phyloP scores from a whole-genome alignment of 2,329 filamentous ascomycete genomes.

The Rutstroemia sp. region DNA sequence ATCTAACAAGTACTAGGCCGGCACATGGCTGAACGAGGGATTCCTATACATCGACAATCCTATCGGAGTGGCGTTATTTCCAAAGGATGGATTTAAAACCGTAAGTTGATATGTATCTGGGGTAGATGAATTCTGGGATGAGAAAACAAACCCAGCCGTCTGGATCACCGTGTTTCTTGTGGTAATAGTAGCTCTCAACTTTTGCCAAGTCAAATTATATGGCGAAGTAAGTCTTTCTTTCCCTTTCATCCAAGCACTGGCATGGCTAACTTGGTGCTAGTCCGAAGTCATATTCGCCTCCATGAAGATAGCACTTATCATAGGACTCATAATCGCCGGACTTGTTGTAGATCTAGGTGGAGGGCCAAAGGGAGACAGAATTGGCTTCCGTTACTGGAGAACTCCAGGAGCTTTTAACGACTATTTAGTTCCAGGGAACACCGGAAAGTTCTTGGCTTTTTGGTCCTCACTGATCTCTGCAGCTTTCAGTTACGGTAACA shows the following conservation, averaged over 20 bases:
- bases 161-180: constrained; percentile 35
- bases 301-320: constrained; percentile 54
- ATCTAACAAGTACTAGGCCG: neutral
- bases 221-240: constrained; percentile 58
- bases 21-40: neutral
- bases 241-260: constrained; percentile 56
- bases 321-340: constrained; percentile 55
- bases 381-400: constrained; percentile 65
- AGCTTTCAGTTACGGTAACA: constrained; percentile 40
- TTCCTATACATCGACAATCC: neutral
- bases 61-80: neutral
- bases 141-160: constrained; percentile 42
- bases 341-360: constrained; percentile 58
- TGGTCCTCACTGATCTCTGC: constrained; percentile 38
- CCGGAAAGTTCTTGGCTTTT: constrained; percentile 50
- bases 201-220: constrained; percentile 48
- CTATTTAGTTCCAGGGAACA: constrained; percentile 52
- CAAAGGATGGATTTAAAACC: neutral
- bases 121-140: constrained; percentile 60
- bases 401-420: constrained; percentile 61
- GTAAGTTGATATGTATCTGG: neutral
- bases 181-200: constrained; percentile 47
- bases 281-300: constrained; percentile 43
- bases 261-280: neutral
- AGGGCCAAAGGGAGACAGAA: constrained; percentile 46